Conservation (phyloP, 257 asterid genomes). For the Ophiorrhiza pumila region DNA sequence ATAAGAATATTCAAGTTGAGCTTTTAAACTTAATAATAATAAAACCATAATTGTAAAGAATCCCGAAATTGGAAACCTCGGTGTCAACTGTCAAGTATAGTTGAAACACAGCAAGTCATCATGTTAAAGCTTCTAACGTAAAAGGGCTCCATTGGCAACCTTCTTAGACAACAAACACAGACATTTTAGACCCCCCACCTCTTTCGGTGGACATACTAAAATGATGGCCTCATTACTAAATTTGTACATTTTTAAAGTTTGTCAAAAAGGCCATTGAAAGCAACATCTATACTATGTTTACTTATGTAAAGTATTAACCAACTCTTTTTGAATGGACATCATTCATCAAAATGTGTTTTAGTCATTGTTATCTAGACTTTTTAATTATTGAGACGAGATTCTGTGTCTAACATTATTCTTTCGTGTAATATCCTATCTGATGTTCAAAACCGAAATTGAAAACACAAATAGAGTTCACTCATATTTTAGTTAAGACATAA, state of each 20-base stretch:
- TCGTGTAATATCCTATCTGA: too few species aligned
- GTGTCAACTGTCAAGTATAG: not conserved
- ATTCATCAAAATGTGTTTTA: not conserved
- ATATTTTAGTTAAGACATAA: too few species aligned
- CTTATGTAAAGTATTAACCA: not conserved
- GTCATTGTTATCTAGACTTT: too few species aligned
- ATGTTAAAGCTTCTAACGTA: not conserved
- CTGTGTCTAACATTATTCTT: too few species aligned
- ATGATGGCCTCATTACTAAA: not conserved
- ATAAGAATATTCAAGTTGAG: too few species aligned
- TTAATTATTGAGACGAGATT: too few species aligned
- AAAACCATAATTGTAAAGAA: too few species aligned
- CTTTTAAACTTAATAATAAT: too few species aligned
- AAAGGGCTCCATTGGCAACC: not conserved
- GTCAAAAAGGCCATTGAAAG: conserved; percentile 2
- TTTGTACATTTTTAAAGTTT: not conserved
- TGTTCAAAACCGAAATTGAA: too few species aligned
- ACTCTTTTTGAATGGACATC: not conserved
- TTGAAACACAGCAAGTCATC: not conserved
- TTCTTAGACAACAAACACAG: not conserved
- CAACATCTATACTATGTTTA: not conserved
- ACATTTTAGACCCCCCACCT: not conserved
- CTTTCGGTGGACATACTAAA: not conserved
- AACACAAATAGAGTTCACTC: too few species aligned
- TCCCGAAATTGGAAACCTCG: too few species aligned